Base-by-base conservation (phyloP, 208 protist genomes). In the Wallacemonas rigidus region DNA sequence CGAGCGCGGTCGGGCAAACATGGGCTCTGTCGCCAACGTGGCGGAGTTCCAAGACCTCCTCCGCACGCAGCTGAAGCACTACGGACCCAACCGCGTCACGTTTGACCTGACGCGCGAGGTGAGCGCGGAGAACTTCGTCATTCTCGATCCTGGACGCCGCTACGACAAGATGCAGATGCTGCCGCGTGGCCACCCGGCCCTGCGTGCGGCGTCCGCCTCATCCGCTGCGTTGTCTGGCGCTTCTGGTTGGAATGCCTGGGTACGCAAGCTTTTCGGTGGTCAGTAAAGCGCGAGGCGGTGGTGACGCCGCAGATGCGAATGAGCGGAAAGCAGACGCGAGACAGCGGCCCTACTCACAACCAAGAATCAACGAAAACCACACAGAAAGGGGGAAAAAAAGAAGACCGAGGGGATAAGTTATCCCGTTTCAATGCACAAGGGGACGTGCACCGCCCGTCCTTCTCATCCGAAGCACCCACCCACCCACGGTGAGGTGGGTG, bases 51-150 rank as follows among this genome's bases (percentile, higher is more conserved):
- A 84, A 51, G 92, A 97, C 65, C 11, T 97, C 38, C 74, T 94
- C 50, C 86, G 90, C 35, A 74, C 86, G 17, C 86, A 91, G 61
- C 64, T 94, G 38, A 75, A 56, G 2, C 88, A 97, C 79, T 97
- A 95, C 81, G 90, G 89, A 2, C 64, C 74, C 17, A 67, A 83
- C 45, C 89, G 89, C 60, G 81, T 95, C 51, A 87, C 81, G 55
- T 95, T 97, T 50, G 90, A 97, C 79, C 76, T 97, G 65, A 81
- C 82, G 14, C 57, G 76, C 50, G 92, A 95, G 76, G 82, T 94
- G 15, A 80, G 86, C 58, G n/a, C 67, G 45, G 71, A 81, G 35
- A 92, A 87, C 68, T 93, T 97, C 53, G 78, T 77, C 60, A 78
- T 95, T 44, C 76, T 97, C 6, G 70, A 82, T 7, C 87, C 92